A percentile compares a stretch with the other conserved stretches of the same genome.
phyloP scores from a whole-genome alignment of 83 land plant genomes.

The Larix sibirica region DNA sequence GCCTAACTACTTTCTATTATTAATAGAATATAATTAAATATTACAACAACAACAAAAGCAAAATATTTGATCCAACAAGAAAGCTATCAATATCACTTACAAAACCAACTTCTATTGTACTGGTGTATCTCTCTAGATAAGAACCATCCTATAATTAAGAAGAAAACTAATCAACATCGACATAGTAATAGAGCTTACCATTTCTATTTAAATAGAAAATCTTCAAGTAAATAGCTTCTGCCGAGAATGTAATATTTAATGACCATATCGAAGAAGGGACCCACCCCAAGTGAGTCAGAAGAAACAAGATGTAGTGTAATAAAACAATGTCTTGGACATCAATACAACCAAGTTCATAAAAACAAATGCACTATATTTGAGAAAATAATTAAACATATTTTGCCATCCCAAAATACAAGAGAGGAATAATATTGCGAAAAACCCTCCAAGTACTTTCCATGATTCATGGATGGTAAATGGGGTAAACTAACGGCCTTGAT shows the following conservation, averaged over 20 bases:
- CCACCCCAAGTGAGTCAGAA: too few species aligned
- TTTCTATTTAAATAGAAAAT: neutral
- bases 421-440: too few species aligned
- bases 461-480: too few species aligned
- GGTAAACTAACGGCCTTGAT: too few species aligned
- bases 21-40: neutral
- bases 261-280: too few species aligned
- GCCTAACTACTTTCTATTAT: neutral
- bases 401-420: too few species aligned
- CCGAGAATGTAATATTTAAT: too few species aligned
- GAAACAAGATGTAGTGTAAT: too few species aligned
- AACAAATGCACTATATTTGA: neutral
- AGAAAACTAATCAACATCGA: neutral
- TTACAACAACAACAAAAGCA: neutral
- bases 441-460: too few species aligned
- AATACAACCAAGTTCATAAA: neutral
- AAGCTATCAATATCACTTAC: conserved; percentile 27
- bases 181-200: neutral
- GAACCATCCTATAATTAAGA: conserved; percentile 41
- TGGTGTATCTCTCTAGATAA: conserved; percentile 60
- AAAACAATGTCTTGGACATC: too few species aligned
- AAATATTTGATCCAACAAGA: neutral
- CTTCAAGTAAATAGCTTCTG: too few species aligned
- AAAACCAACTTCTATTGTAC: conserved; percentile 58
- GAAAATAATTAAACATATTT: too few species aligned